Evolutionary conservation across 805 yeast species (phyloP).

Genomic region (Danielozyma ontarioensis): DNA sequence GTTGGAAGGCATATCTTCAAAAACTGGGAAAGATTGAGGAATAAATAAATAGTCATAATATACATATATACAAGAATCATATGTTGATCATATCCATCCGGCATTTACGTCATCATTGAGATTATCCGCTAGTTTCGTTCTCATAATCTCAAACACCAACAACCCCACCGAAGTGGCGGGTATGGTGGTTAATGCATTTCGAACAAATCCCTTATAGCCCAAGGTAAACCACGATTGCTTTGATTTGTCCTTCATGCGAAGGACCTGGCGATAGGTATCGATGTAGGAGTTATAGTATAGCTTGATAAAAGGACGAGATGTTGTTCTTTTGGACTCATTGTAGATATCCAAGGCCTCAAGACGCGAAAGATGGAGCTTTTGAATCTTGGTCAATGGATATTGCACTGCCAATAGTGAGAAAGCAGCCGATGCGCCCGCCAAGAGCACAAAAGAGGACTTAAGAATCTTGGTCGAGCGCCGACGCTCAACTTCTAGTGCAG

Average conservation of each 20-base stretch:
- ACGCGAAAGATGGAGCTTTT: slow-evolving; percentile 71
- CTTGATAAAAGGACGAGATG: slow-evolving; percentile 31
- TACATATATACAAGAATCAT: background rate
- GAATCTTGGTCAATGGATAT: slow-evolving; percentile 77
- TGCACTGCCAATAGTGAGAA: slow-evolving; percentile 70
- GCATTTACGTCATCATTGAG: slow-evolving; percentile 21
- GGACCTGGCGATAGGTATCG: slow-evolving; percentile 64
- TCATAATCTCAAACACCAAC: slow-evolving; percentile 75
- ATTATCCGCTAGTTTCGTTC: slow-evolving; percentile 40
- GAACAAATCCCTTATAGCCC: slow-evolving; percentile 72
- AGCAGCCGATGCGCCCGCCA: slow-evolving; percentile 89
- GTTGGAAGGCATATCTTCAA: slow-evolving; percentile 81
- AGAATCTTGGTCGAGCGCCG: slow-evolving; percentile 44
- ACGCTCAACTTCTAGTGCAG: slow-evolving; percentile 22
- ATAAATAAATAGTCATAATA: no score
- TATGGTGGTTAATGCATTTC: slow-evolving; percentile 67
- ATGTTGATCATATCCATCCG: no score
- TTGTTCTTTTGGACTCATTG: slow-evolving; percentile 27
- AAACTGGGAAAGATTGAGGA: no score
- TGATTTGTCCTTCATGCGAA: slow-evolving; percentile 50
- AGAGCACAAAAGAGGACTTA: slow-evolving; percentile 61
- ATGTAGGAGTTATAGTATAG: slow-evolving; percentile 71
- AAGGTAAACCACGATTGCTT: slow-evolving; percentile 55
- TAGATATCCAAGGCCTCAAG: slow-evolving; percentile 74
- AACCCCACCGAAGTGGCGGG: slow-evolving; percentile 90